These are phyloP conservation scores for Alisma plantagoaquatica DNA, from an alignment of 106 monocot species.

Conservation along the genomic window DNA sequence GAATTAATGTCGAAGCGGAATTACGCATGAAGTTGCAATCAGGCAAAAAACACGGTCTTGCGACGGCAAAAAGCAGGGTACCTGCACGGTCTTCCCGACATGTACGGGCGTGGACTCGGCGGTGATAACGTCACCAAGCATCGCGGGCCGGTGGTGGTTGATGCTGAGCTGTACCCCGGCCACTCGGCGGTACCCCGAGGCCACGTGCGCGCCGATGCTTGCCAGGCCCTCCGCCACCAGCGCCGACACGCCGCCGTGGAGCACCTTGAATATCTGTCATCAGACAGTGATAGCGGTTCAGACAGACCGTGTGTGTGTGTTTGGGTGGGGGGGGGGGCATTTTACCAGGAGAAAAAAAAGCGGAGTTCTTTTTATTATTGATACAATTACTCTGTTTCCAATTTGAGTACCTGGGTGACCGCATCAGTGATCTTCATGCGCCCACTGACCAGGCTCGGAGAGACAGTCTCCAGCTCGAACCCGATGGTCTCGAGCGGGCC, in stretches of 20 bases:
- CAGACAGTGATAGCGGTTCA: too few relatives aligned
- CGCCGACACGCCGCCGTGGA: constrained; percentile 71
- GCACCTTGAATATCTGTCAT: constrained; percentile 66
- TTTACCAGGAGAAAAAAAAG: neutral
- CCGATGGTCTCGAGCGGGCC: constrained; percentile 43
- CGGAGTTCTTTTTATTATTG: neutral
- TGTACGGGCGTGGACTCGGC: constrained; percentile 37
- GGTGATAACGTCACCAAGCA: constrained; percentile 39
- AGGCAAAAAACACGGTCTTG: too few relatives aligned
- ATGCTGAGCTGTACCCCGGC: constrained; percentile 86
- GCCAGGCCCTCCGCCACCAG: constrained; percentile 61
- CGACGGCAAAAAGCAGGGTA: too few relatives aligned
- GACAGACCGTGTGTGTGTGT: neutral
- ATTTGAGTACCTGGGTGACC: too few relatives aligned
- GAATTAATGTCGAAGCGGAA: too few relatives aligned
- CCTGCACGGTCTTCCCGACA: constrained; percentile 52
- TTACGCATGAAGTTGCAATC: too few relatives aligned
- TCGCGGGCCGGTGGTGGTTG: constrained; percentile 54
- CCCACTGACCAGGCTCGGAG: too few relatives aligned
- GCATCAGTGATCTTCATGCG: too few relatives aligned
- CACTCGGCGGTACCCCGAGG: constrained; percentile 42
- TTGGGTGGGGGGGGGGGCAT: neutral
- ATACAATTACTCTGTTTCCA: neutral
- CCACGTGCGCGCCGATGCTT: constrained; percentile 73
- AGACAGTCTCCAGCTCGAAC: neutral